Evolutionary conservation across 495 filamentous ascomycete species (phyloP).

Genomic region (Choiromyces venosus): DNA sequence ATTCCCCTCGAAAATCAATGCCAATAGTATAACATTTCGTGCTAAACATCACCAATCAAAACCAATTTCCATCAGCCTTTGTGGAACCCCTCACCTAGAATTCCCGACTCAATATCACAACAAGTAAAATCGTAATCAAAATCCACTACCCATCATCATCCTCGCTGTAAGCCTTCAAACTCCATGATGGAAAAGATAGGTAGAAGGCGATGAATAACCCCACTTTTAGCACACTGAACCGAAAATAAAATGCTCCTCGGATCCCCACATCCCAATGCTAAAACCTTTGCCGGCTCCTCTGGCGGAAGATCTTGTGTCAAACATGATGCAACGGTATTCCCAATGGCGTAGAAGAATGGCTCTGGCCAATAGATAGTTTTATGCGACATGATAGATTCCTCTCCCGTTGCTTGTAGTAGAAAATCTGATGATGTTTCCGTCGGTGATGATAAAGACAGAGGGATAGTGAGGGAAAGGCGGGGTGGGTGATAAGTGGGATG

Average conservation of each 20-base stretch:
- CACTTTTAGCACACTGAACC: conserved; percentile 17
- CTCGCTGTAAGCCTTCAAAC: background rate
- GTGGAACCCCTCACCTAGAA: conserved; percentile 47
- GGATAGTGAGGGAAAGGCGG: background rate
- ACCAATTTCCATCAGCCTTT: background rate
- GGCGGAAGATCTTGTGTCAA: conserved; percentile 50
- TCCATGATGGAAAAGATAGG: background rate
- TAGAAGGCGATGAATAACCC: conserved; percentile 1
- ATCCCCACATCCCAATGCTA: conserved; percentile 54
- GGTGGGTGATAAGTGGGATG: background rate
- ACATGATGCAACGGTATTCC: conserved; percentile 51
- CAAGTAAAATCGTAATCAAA: conserved; percentile 46
- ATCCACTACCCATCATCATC: conserved; percentile 10
- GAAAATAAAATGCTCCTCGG: conserved; percentile 52
- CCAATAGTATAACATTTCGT: conserved; percentile 51
- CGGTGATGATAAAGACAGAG: background rate
- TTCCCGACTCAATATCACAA: conserved; percentile 49
- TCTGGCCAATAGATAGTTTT: conserved; percentile 15
- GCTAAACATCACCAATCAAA: conserved; percentile 40
- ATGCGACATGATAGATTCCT: conserved; percentile 23
- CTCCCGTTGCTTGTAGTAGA: background rate
- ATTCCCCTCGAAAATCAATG: conserved; percentile 46
- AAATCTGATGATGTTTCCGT: background rate
- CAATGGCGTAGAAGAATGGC: conserved; percentile 48
- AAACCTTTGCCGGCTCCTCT: conserved; percentile 48